These are phyloP conservation scores for Leptographium lundbergii DNA, from an alignment of 2,329 filamentous ascomycete genomes.

Conservation along the genomic window DNA sequence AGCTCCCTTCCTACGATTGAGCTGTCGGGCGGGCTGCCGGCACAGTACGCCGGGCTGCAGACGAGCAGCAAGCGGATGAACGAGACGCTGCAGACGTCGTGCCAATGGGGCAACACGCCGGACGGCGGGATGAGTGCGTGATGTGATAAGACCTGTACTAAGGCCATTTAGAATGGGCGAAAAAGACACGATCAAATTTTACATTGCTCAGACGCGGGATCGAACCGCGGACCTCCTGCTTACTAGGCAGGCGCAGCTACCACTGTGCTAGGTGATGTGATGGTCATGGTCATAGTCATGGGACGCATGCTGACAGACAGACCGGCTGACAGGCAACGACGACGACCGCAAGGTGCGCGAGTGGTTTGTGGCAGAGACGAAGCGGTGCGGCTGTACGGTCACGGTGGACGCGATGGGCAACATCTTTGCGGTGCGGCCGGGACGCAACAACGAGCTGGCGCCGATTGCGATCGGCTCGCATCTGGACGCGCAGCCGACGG, in stretches of 20 bases:
- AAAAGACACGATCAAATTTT: too few relatives aligned
- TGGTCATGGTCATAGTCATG: too few relatives aligned
- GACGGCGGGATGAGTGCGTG: slow-evolving; percentile 10
- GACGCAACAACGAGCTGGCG: slow-evolving; percentile 52
- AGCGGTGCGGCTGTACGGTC: slow-evolving; percentile 51
- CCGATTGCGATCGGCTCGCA: slow-evolving; percentile 58
- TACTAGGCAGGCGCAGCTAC: too few relatives aligned
- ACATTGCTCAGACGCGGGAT: too few relatives aligned
- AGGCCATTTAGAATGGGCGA: not conserved
- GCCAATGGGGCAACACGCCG: slow-evolving; percentile 9
- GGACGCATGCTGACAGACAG: not conserved
- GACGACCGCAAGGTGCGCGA: slow-evolving; percentile 58
- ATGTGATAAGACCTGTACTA: too few relatives aligned
- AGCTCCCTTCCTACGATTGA: slow-evolving; percentile 2
- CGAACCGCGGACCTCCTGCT: too few relatives aligned
- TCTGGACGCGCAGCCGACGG: slow-evolving; percentile 49
- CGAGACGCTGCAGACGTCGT: slow-evolving; percentile 7
- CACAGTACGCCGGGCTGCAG: slow-evolving; percentile 5
- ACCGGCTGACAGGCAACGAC: slow-evolving; percentile 57
- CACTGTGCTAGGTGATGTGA: too few relatives aligned
- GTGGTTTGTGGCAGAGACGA: slow-evolving; percentile 60
- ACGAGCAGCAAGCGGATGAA: slow-evolving; percentile 8
- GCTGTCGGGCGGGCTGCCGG: not conserved
- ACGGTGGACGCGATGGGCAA: slow-evolving; percentile 69
- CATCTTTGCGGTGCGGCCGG: slow-evolving; percentile 60